phyloP scores from a whole-genome alignment of 129 eudicot genomes.

The Flaveria brownii region DNA sequence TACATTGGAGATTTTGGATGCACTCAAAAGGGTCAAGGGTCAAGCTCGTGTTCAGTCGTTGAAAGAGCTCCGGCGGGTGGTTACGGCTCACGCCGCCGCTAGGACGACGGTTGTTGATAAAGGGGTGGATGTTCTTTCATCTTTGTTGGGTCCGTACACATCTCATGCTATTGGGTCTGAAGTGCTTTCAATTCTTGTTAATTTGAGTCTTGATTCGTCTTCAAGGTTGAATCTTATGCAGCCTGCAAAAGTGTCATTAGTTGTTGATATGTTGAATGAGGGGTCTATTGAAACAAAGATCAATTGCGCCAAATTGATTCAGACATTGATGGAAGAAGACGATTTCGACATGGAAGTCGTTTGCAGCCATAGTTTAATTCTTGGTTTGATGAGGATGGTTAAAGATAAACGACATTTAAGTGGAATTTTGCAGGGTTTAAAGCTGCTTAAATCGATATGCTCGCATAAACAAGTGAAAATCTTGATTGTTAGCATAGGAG shows the following conservation, averaged over 20 bases:
- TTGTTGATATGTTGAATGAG: constrained; percentile 54
- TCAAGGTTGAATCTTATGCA: constrained; percentile 41
- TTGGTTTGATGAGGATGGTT: constrained; percentile 48
- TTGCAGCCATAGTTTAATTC: constrained; percentile 49
- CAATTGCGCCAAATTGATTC: constrained; percentile 48
- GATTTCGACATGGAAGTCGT: constrained; percentile 45
- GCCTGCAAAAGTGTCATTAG: constrained; percentile 49
- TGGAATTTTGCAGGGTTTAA: constrained; percentile 44
- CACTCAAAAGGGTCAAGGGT: constrained; percentile 49
- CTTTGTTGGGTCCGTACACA: constrained; percentile 50
- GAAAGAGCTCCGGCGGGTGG: constrained; percentile 43
- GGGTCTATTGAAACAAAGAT: constrained; percentile 59
- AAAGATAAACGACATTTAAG: constrained; percentile 41
- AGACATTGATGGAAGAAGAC: constrained; percentile 42
- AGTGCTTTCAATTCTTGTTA: constrained; percentile 50
- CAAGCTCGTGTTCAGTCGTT: constrained; percentile 51
- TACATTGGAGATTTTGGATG: constrained; percentile 38
- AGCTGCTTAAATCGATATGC: constrained; percentile 38
- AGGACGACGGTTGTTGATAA: constrained; percentile 40
- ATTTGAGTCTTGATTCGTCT: constrained; percentile 38
- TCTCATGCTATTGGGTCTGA: constrained; percentile 58
- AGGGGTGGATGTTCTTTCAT: constrained; percentile 37
- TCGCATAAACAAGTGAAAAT: constrained; percentile 37
- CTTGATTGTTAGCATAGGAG: constrained; percentile 45
- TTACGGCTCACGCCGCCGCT: constrained; percentile 32